These are phyloP conservation scores for Buddleja alternifolia DNA, from an alignment of 257 asterid species.

Conservation along the genomic window DNA sequence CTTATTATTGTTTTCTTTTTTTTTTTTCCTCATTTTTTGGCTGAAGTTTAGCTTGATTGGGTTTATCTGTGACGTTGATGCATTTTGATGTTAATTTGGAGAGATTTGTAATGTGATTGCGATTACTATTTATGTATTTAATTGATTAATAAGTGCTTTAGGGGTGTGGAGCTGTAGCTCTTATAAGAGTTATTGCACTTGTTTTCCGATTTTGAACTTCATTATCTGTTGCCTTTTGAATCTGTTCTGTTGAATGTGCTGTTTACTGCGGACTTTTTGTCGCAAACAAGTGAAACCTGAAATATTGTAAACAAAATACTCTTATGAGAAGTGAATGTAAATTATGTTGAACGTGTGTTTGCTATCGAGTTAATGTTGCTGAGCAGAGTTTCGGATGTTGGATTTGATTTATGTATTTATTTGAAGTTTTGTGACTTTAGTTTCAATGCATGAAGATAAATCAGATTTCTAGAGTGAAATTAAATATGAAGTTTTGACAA, in stretches of 20 bases:
- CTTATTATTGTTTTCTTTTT: not conserved
- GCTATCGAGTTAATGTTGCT: not conserved
- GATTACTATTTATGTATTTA: not conserved
- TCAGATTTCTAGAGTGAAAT: not conserved
- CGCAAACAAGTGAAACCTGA: not conserved
- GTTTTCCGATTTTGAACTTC: too few species aligned
- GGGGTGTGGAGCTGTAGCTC: too few species aligned
- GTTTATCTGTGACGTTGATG: not conserved
- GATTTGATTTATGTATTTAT: too few species aligned
- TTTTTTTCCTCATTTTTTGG: too few species aligned
- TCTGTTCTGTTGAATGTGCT: not conserved
- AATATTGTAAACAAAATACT: not conserved
- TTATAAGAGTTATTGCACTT: too few species aligned
- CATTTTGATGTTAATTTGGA: not conserved
- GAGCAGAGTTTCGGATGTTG: not conserved
- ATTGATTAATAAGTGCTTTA: not conserved
- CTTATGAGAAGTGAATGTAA: not conserved
- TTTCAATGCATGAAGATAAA: not conserved
- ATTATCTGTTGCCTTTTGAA: not conserved
- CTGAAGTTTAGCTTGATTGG: not conserved
- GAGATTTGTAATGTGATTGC: not conserved
- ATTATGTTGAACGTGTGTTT: constrained; percentile 6
- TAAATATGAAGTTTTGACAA: not conserved
- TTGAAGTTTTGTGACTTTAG: too few species aligned
- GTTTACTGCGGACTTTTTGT: not conserved